A percentile compares a stretch with the other conserved stretches of the same genome.
Conservation (phyloP, 1,139 yeast genomes). For the Taphrina wiesneri region DNA sequence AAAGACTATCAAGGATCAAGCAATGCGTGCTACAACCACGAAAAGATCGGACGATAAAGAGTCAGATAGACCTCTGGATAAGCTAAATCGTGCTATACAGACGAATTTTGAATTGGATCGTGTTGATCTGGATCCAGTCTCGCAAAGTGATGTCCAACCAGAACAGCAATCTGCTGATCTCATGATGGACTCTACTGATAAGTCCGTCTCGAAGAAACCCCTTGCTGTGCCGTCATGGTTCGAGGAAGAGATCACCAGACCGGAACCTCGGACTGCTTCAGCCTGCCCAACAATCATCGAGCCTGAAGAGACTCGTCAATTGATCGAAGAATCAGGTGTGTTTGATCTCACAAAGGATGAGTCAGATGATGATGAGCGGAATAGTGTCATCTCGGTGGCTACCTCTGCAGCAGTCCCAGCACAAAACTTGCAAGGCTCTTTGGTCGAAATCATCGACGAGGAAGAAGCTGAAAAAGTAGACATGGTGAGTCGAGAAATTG, state of each 20-base stretch:
- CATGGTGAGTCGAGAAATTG: not conserved
- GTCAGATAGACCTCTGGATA: not conserved
- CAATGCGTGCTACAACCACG: not conserved
- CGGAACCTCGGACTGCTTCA: constrained; percentile 6
- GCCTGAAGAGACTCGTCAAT: not conserved
- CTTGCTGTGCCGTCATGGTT: constrained; percentile 19
- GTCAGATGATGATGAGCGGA: constrained; percentile 38
- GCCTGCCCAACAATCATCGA: not conserved
- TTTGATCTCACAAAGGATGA: not conserved
- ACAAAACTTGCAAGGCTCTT: not conserved
- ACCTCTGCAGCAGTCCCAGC: not conserved
- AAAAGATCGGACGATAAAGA: not conserved
- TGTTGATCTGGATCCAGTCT: not conserved
- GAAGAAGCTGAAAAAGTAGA: not conserved
- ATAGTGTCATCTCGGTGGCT: constrained; percentile 21
- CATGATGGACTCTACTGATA: not conserved
- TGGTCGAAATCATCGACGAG: not conserved
- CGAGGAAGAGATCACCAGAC: not conserved
- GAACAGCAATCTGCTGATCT: not conserved
- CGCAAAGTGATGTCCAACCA: not conserved
- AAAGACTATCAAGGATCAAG: not conserved
- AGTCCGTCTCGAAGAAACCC: not conserved
- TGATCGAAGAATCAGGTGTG: not conserved
- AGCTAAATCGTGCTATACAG: constrained; percentile 8
- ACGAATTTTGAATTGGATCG: constrained; percentile 6